A percentile compares a stretch with the other conserved stretches of the same genome.
These are phyloP conservation scores for Beauveria pseudobassiana DNA, from an alignment of 2,329 filamentous ascomycete species.

Conservation along the genomic window DNA sequence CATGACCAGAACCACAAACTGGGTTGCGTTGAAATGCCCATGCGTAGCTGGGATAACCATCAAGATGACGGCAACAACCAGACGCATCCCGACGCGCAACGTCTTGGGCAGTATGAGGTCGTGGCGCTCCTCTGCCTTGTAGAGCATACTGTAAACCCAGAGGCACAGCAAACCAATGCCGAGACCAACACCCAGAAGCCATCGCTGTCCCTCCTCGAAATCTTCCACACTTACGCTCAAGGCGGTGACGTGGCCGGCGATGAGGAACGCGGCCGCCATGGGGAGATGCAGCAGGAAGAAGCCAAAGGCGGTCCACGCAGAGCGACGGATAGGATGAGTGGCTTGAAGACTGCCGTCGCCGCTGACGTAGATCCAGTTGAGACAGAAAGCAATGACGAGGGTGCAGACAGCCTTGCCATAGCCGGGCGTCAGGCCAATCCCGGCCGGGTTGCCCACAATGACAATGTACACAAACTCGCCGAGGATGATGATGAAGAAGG, in stretches of 20 bases:
- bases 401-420: slow-evolving; percentile 40
- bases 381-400: slow-evolving; percentile 40
- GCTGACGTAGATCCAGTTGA: slow-evolving; percentile 43
- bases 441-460: slow-evolving; percentile 38
- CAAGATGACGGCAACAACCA: slow-evolving; percentile 23
- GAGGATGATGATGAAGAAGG: slow-evolving; percentile 45
- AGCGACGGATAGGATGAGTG: slow-evolving; percentile 38
- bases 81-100: slow-evolving; percentile 28
- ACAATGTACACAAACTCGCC: slow-evolving; percentile 43
- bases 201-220: slow-evolving; percentile 35
- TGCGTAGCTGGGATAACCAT: slow-evolving; percentile 30
- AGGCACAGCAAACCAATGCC: slow-evolving; percentile 38
- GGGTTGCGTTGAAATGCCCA: slow-evolving; percentile 21
- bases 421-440: slow-evolving; percentile 34
- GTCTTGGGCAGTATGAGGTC: slow-evolving; percentile 26
- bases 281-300: slow-evolving; percentile 39
- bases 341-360: slow-evolving; percentile 36
- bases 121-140: slow-evolving; percentile 30
- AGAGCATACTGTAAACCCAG: slow-evolving; percentile 34
- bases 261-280: slow-evolving; percentile 36
- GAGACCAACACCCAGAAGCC: slow-evolving; percentile 39
- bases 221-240: slow-evolving; percentile 29
- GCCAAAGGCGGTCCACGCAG: slow-evolving; percentile 34
- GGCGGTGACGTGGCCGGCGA: slow-evolving; percentile 39
- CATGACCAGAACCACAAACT: slow-evolving; percentile 35